These are phyloP conservation scores for Durusdinium trenchii DNA, from an alignment of 73 alveolate genomes.

Conservation along the genomic window DNA sequence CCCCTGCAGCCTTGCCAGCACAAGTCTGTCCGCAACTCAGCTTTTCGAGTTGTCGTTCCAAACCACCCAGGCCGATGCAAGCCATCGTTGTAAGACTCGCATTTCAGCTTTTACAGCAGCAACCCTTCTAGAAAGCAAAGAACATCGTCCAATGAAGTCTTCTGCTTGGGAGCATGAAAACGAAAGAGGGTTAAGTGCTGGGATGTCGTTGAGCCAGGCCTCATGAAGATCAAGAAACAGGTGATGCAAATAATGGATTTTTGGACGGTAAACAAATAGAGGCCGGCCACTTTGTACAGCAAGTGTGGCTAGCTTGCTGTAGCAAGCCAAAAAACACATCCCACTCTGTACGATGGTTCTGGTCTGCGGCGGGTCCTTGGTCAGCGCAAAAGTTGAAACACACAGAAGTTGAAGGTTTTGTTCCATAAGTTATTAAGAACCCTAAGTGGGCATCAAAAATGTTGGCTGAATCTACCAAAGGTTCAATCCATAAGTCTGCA, in stretches of 20 bases:
- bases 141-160: not conserved
- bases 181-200: not conserved
- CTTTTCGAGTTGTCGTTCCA: too few relatives aligned
- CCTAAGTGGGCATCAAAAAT: not conserved
- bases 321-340: not conserved
- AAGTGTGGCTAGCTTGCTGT: not conserved
- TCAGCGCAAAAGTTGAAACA: too few relatives aligned
- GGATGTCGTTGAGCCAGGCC: too few relatives aligned
- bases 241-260: conserved; percentile 11
- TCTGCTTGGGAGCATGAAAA: not conserved
- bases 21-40: too few relatives aligned
- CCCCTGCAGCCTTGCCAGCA: too few relatives aligned
- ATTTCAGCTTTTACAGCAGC: not conserved
- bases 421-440: not conserved
- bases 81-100: not conserved
- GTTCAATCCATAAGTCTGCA: not conserved
- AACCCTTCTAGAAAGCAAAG: not conserved
- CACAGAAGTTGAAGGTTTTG: too few relatives aligned
- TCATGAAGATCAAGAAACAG: not conserved
- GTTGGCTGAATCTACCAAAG: not conserved
- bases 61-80: too few relatives aligned
- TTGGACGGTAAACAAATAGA: not conserved
- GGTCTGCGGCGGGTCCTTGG: not conserved
- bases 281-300: not conserved
- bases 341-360: not conserved